phyloP scores from a whole-genome alignment of 306 rosid genomes.

The Cicer yamashitae region DNA sequence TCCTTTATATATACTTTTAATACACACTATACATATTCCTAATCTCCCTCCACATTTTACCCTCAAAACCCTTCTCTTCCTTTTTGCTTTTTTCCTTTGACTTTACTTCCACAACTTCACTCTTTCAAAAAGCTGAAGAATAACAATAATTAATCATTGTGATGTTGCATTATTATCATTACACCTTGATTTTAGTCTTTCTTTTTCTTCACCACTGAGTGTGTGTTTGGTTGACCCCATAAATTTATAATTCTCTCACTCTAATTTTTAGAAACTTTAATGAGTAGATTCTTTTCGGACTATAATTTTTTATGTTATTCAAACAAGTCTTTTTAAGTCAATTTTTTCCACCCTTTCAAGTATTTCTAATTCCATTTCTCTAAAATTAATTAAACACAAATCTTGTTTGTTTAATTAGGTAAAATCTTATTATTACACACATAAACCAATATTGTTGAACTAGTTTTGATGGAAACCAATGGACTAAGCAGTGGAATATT shows the following conservation, averaged over 20 bases:
- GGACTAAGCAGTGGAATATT: slow-evolving; percentile 68
- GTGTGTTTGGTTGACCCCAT: no score
- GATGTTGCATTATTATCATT: no score
- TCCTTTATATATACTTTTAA: slow-evolving; percentile 2
- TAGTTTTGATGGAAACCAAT: slow-evolving; percentile 63
- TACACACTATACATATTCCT: slow-evolving; percentile 25
- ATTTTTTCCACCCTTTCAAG: slow-evolving; percentile 1
- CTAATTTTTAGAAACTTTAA: no score
- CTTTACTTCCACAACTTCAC: slow-evolving; percentile 5
- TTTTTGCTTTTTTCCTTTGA: slow-evolving; percentile 22
- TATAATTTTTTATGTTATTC: no score
- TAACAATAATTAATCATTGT: neutral
- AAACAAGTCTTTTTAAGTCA: neutral
- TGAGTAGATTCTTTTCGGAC: no score
- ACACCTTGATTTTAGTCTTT: neutral
- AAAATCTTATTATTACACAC: neutral
- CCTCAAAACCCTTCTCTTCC: neutral
- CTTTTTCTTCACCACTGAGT: no score
- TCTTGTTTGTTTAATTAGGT: neutral
- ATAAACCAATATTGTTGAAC: neutral
- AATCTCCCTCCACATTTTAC: slow-evolving; percentile 11
- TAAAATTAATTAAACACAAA: no score
- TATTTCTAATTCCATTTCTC: neutral
- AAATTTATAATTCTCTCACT: no score
- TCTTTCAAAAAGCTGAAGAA: slow-evolving; percentile 24